Conservation (phyloP, 345 rosid genomes). For the Aegle marmelos region DNA sequence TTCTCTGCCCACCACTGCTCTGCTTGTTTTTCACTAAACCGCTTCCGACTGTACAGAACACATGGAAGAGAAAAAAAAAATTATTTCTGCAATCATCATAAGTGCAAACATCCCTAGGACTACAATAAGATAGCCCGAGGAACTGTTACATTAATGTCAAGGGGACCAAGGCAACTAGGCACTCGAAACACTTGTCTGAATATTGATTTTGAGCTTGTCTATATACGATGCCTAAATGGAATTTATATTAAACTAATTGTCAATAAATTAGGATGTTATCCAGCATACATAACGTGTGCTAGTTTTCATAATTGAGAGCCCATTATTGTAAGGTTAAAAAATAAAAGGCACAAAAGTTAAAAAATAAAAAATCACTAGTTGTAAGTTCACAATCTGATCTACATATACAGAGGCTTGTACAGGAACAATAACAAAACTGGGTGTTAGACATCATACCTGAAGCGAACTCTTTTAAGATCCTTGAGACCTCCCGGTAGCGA, state of each 20-base stretch:
- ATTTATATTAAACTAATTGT: not conserved
- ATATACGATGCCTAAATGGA: not conserved
- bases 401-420: not conserved
- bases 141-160: not conserved
- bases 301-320: not conserved
- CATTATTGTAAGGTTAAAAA: not conserved
- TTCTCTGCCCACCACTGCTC: constrained; percentile 99
- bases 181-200: not conserved
- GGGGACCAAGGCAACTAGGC: not conserved
- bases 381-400: not conserved
- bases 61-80: not conserved
- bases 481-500: constrained; percentile 80
- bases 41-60: constrained; percentile 66
- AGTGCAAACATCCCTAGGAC: not conserved
- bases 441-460: constrained; percentile 55
- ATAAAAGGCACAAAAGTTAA: not conserved
- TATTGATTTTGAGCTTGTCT: not conserved
- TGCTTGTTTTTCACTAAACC: constrained; percentile 93
- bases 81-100: not conserved
- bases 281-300: not conserved
- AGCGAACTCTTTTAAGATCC: constrained; percentile 98
- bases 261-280: not conserved
- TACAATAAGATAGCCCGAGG: not conserved
- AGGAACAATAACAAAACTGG: not conserved
- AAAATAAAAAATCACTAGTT: no score